Base-by-base conservation (phyloP, 2,329 filamentous ascomycete species). In the Fusarium temperatum region DNA sequence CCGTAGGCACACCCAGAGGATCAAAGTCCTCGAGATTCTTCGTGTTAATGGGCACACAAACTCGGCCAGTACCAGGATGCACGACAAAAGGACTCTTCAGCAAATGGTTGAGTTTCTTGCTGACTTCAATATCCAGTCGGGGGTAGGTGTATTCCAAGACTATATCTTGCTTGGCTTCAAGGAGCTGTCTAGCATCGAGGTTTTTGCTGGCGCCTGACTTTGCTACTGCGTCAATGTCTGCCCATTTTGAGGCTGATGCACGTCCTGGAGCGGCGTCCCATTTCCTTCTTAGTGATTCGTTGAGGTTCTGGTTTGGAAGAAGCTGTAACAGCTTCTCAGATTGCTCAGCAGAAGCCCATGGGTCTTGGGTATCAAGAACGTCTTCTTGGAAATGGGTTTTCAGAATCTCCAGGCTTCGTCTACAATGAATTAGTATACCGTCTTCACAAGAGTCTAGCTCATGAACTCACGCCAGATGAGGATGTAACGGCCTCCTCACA, bases 71-170 rank as follows among this genome's bases (percentile, higher is more conserved):
- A 24, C 95, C 95, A 0, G 96, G 96, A 81, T 99, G 96, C 42
- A 99, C 92, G 69, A 98, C 96, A 80, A 99, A 99, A 1, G 96
- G 96, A 71, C 92, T 95, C 82, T 99, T 99, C 77, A 99, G 91
- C 88, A 99, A 90, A 88, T 99, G 96, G 85, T 98, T 98, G 65
- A 97, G 90, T 82, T 98, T 98, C 87, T 98, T 98, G 80, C 93
- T 96, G 81, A 99, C 96, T 83, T 98, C 95, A 70, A 96, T 95
- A 86, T 99, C 96, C 62, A 99, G 93, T 44, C 96, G 92, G 7
- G 96, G 96, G 83, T 99, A 99, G 12, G 96, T 98, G 84, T 99
- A 98, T 84, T 99, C 96, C 36, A 99, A 89, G 8, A 98, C 92
- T 70, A 99, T 93, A 80, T 98, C 96, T 82, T 98, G 95, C 84